These are phyloP conservation scores for Pyricularia sp. DNA, from an alignment of 2,329 filamentous ascomycete genomes.

Conservation along the genomic window DNA sequence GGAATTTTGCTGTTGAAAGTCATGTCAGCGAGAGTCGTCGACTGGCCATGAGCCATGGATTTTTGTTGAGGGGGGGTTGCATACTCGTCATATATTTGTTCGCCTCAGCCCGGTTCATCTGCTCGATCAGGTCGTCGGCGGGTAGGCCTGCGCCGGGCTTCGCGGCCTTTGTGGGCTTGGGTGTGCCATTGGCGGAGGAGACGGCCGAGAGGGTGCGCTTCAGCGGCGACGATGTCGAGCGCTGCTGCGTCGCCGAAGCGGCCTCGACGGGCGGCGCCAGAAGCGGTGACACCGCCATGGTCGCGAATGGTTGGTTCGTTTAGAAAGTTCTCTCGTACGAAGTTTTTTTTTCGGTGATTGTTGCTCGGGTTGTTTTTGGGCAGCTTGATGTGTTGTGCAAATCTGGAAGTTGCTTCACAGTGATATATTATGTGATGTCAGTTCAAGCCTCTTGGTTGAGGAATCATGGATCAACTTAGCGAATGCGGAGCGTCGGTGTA, in stretches of 20 bases:
- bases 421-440: neutral
- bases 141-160: conserved; percentile 7
- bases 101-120: conserved; percentile 70
- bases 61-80: neutral
- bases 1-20: conserved; percentile 56
- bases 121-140: conserved; percentile 52
- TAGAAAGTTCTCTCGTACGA: neutral
- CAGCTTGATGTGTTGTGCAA: neutral
- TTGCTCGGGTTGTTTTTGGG: neutral
- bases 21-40: neutral
- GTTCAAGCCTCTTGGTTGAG: neutral
- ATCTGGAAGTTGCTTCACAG: neutral
- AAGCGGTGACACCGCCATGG: conserved; percentile 6
- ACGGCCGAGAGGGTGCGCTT: conserved; percentile 15
- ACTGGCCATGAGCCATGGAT: neutral
- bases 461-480: neutral
- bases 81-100: conserved; percentile 80
- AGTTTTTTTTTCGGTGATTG: neutral
- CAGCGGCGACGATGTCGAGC: conserved; percentile 10
- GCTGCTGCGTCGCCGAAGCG: conserved; percentile 2
- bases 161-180: conserved; percentile 11
- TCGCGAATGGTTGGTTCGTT: neutral
- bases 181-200: conserved; percentile 16
- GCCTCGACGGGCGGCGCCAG: conserved; percentile 2
- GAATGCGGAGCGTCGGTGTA: neutral